These are phyloP conservation scores for Tolypocladium paradoxum DNA, from an alignment of 2,329 filamentous ascomycete genomes.

Conservation along the genomic window DNA sequence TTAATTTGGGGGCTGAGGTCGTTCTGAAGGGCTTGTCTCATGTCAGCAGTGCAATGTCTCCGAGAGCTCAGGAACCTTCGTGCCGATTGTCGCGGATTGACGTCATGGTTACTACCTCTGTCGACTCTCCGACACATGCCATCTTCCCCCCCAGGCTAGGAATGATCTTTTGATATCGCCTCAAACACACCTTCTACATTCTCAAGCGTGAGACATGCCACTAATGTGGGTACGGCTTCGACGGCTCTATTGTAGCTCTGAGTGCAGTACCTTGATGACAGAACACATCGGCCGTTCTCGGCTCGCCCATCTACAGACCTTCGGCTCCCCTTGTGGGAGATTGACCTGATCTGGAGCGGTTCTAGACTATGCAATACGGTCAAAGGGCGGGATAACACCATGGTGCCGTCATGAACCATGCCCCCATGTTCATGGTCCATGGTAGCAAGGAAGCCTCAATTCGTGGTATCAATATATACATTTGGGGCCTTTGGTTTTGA, in stretches of 20 bases:
- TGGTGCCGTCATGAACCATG: no score
- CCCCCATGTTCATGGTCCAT: no score
- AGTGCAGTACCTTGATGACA: no score
- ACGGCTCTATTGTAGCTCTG: background rate
- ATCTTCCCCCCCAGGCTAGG: background rate
- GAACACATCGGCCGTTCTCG: background rate
- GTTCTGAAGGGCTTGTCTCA: background rate
- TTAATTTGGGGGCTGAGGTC: background rate
- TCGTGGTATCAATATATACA: no score
- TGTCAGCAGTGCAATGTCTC: background rate
- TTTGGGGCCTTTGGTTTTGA: no score
- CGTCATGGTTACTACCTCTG: background rate
- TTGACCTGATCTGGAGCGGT: no score
- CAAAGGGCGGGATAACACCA: no score
- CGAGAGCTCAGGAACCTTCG: background rate
- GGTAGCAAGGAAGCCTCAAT: background rate
- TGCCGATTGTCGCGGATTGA: background rate
- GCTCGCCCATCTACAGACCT: no score
- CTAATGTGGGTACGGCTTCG: background rate
- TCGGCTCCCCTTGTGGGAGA: no score
- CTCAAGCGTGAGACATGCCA: background rate
- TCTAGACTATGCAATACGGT: no score
- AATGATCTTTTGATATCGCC: background rate
- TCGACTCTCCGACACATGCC: background rate
- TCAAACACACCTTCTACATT: background rate